Percentiles rank a stretch among this genome's conserved stretches.
Conservation (phyloP, 169 alveolate genomes). For the Amoebophrya sp. region DNA sequence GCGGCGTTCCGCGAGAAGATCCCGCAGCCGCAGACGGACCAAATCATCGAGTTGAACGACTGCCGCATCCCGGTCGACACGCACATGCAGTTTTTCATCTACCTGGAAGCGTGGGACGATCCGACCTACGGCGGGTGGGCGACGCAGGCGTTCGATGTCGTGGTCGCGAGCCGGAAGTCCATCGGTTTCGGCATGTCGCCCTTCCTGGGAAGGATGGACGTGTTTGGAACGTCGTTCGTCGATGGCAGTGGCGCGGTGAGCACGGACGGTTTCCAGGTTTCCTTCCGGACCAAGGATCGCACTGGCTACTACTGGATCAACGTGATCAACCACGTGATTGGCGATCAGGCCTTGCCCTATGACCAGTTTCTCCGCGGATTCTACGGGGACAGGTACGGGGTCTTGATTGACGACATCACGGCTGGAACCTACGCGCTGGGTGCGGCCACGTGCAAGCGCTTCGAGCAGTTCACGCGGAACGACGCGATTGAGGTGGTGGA, state of each 20-base stretch:
- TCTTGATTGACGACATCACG: neutral
- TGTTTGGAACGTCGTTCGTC: neutral
- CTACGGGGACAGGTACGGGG: neutral
- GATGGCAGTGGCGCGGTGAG: neutral
- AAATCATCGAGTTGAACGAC: neutral
- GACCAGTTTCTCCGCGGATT: neutral
- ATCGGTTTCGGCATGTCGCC: neutral
- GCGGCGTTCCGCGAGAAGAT: neutral
- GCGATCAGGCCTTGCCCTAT: neutral
- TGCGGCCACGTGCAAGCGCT: neutral
- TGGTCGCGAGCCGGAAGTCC: neutral
- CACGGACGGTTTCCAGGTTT: neutral
- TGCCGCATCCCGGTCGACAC: slow-evolving; percentile 21
- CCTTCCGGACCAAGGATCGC: neutral
- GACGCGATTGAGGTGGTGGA: neutral
- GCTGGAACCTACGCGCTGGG: neutral
- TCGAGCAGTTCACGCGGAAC: neutral
- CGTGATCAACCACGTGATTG: neutral
- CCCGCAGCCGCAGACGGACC: slow-evolving; percentile 12
- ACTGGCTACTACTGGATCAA: neutral
- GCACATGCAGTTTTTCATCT: neutral
- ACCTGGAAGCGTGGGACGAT: neutral
- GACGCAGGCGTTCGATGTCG: neutral
- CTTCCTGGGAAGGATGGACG: neutral
- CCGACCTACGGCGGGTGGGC: slow-evolving; percentile 4